phyloP scores from a whole-genome alignment of 495 filamentous ascomycete genomes.

The Podospora didyma region DNA sequence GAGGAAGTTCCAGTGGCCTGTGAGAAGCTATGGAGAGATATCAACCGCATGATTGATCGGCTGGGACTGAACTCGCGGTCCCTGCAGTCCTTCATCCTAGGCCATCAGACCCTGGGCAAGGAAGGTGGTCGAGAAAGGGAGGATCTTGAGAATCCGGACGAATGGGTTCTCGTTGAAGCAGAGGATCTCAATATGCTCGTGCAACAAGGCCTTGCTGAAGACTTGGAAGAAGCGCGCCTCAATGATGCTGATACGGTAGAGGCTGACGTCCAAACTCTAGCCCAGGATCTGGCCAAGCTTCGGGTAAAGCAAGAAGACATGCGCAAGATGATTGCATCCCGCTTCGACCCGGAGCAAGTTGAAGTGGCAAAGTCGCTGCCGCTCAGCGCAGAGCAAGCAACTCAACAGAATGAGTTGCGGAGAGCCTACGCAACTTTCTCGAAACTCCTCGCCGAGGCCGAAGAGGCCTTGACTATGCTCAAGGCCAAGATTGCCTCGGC shows the following conservation, averaged over 20 bases:
- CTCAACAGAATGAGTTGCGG: conserved; percentile 78
- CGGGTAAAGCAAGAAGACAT: conserved; percentile 69
- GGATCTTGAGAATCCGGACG: conserved; percentile 59
- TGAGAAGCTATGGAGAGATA: conserved; percentile 83
- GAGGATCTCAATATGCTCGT: conserved; percentile 57
- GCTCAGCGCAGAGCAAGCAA: conserved; percentile 75
- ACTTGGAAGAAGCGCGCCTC: conserved; percentile 63
- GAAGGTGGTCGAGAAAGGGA: conserved; percentile 45
- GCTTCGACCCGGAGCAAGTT: conserved; percentile 57
- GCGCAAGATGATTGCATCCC: conserved; percentile 61
- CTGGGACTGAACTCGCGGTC: conserved; percentile 81
- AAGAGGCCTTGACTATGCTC: conserved; percentile 77
- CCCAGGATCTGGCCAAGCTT: conserved; percentile 63
- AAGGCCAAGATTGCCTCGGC: conserved; percentile 69
- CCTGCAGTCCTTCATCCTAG: conserved; percentile 65
- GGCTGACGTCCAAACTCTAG: conserved; percentile 53
- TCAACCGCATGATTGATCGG: conserved; percentile 95
- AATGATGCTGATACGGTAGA: conserved; percentile 61
- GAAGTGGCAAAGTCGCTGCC: conserved; percentile 60
- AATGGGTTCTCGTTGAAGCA: conserved; percentile 70
- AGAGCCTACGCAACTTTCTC: conserved; percentile 64
- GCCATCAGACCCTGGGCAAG: conserved; percentile 53
- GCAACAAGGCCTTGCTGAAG: conserved; percentile 45
- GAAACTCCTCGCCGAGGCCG: conserved; percentile 69
- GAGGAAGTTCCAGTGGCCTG: conserved; percentile 41